A percentile compares a stretch with the other conserved stretches of the same genome.
These are phyloP conservation scores for Fusarium abutilonis DNA, from an alignment of 2,329 filamentous ascomycete species.

Conservation along the genomic window DNA sequence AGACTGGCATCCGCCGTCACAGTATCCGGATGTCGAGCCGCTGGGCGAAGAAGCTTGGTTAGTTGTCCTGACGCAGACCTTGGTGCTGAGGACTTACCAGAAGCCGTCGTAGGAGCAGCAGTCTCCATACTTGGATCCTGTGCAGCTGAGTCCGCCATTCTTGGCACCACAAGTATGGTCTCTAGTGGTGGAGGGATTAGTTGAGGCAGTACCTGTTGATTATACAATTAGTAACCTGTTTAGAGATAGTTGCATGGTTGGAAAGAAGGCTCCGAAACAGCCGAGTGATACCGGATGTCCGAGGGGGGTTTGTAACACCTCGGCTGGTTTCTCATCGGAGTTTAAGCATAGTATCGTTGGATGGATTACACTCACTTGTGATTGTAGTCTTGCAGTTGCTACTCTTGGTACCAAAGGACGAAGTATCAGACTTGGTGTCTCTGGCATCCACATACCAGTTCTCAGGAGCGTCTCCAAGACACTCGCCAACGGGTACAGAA, in stretches of 20 bases:
- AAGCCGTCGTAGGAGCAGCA: slow-evolving; percentile 53
- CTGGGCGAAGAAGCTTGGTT: background rate
- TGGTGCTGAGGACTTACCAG: slow-evolving; percentile 44
- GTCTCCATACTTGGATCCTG: slow-evolving; percentile 47
- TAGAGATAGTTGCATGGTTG: background rate
- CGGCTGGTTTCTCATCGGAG: background rate
- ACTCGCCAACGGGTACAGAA: slow-evolving; percentile 65
- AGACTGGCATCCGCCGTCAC: slow-evolving; percentile 47
- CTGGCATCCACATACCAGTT: slow-evolving; percentile 60
- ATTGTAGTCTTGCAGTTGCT: slow-evolving; percentile 10
- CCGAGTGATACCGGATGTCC: background rate
- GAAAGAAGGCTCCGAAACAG: slow-evolving; percentile 1
- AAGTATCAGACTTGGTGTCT: slow-evolving; percentile 17
- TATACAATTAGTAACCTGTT: background rate
- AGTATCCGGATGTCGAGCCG: slow-evolving; percentile 37
- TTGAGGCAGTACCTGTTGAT: slow-evolving; percentile 6
- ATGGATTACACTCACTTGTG: background rate
- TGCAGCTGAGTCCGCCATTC: slow-evolving; percentile 45
- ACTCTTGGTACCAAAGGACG: slow-evolving; percentile 36
- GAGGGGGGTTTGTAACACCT: background rate
- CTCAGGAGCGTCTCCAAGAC: slow-evolving; percentile 59
- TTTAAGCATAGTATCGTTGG: background rate
- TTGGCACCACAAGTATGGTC: slow-evolving; percentile 50
- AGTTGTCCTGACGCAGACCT: background rate
- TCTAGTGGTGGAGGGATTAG: slow-evolving; percentile 20